phyloP scores from a whole-genome alignment of 352 stramenopile genomes.

The Phytophthora ohioensis region DNA sequence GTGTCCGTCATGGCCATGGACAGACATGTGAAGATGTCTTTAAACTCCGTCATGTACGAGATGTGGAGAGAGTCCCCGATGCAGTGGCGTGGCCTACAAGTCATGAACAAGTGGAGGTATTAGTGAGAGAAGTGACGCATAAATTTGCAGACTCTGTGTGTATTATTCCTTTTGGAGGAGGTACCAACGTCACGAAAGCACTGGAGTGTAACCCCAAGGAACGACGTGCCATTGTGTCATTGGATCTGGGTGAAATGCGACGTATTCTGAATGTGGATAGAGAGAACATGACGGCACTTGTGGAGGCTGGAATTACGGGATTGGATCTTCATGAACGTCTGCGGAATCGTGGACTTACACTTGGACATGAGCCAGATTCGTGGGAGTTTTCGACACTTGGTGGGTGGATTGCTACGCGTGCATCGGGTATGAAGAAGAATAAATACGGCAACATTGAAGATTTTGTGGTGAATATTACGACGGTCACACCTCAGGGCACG shows the following conservation, averaged over 20 bases:
- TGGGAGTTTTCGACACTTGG: slow-evolving; percentile 95
- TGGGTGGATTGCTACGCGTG: slow-evolving; percentile 93
- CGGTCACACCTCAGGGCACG: slow-evolving; percentile 72
- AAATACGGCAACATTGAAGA: slow-evolving; percentile 96
- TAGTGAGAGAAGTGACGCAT: slow-evolving; percentile 83
- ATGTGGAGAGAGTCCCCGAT: slow-evolving; percentile 86
- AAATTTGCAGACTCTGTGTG: slow-evolving; percentile 71
- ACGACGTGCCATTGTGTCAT: slow-evolving; percentile 90
- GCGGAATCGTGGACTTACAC: slow-evolving; percentile 83
- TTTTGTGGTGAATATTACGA: slow-evolving; percentile 87
- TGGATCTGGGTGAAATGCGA: slow-evolving; percentile 95
- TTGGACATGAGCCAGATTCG: slow-evolving; percentile 94
- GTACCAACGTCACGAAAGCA: slow-evolving; percentile 90
- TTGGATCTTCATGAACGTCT: slow-evolving; percentile 90
- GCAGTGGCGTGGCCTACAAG: slow-evolving; percentile 90
- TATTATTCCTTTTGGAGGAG: slow-evolving; percentile 95
- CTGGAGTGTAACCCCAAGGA: slow-evolving; percentile 73
- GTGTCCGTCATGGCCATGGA: slow-evolving; percentile 71
- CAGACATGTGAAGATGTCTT: slow-evolving; percentile 84
- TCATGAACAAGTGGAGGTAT: slow-evolving; percentile 80
- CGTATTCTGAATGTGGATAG: slow-evolving; percentile 72
- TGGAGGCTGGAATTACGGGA: slow-evolving; percentile 94
- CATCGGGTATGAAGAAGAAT: slow-evolving; percentile 96
- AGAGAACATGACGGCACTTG: slow-evolving; percentile 86
- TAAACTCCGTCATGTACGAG: slow-evolving; percentile 49